Base-by-base conservation (phyloP, 495 filamentous ascomycete species). In the Penicillium longicatenatum region DNA sequence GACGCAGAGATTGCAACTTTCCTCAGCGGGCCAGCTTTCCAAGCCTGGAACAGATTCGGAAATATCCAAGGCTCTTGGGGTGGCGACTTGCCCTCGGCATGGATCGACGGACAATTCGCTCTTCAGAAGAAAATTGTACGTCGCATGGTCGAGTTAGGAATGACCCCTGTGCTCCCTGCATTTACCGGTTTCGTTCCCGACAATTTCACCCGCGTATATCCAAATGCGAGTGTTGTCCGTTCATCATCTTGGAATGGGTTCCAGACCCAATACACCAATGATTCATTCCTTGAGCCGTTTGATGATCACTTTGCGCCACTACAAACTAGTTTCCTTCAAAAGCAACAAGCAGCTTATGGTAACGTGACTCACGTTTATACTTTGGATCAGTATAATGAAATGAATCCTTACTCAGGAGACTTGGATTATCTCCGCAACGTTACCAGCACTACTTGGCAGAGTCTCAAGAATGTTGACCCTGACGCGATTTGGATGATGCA, bases 21-120 rank as follows among this genome's bases (percentile, higher is more conserved):
- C 56, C 52, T 84, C 12, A 79, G 73, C 53, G 80, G 81, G 0
- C 80, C 79, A 3, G 79, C 79, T 0, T 84, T 84, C 47, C 74
- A 80, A 53, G 73, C 79, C n/a, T 84, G 81, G 81, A 82, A 84
- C 44, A 75, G 77, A 9, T 79, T 84, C 53, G 81, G 79, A 5
- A 84, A 84, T 46, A 82, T 82, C 37, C 80, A 83, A 61, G 79
- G 79, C 1, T 78, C 73, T 5, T 80, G 76, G 77, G 66, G 67
- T 21, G 78, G 76, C 16, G 62, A 70, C 16, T 52, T 81, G n/a
- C 79, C 79, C 1, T 56, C 61, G 30, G 52, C 59, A 17, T 84
- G 79, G 79, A 72, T 82, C 35, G 71, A 80, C 39, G 52, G 60
- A 21, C 80, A 82, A 55, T 79, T 77, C 50, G 68, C 66, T 0